Percentiles rank a stretch among this genome's conserved stretches.
Conservation (phyloP, 495 filamentous ascomycete genomes). For the Jackrogersella multiformis region DNA sequence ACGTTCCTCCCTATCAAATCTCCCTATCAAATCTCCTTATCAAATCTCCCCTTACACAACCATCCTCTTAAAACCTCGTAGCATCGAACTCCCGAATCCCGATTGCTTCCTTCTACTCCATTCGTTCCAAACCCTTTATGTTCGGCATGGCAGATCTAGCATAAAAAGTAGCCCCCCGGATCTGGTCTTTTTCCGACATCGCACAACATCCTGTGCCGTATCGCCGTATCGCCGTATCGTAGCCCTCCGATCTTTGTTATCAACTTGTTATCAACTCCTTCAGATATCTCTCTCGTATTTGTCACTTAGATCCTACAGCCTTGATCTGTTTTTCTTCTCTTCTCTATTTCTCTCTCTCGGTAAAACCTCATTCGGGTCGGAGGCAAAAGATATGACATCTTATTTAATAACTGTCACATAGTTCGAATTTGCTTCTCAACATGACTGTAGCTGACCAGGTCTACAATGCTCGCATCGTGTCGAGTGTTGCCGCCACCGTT, state of each 20-base stretch:
- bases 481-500: conserved; percentile 83
- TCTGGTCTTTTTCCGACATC: conserved; percentile 9
- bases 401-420: conserved; percentile 33
- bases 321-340: too few relatives aligned
- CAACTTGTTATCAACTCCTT: conserved; percentile 16
- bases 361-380: conserved; percentile 32
- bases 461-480: conserved; percentile 70
- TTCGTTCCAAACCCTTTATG: conserved; percentile 21
- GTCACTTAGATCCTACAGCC: too few relatives aligned
- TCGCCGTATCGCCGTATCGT: conserved; percentile 32
- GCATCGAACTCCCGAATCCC: conserved; percentile 21
- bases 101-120: conserved; percentile 25
- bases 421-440: conserved; percentile 1
- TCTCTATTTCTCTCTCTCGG: conserved; percentile 46
- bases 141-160: conserved; percentile 32
- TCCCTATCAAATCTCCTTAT: neutral
- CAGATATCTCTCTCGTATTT: conserved; percentile 16
- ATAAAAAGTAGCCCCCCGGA: conserved; percentile 8
- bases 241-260: conserved; percentile 29
- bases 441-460: conserved; percentile 54
- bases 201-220: neutral
- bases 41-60: too few relatives aligned
- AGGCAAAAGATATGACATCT: conserved; percentile 26
- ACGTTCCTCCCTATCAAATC: conserved; percentile 16
- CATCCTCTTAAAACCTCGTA: neutral